Base-by-base conservation (phyloP, 441 rosid genomes). In the Theobroma grandiflorum region DNA sequence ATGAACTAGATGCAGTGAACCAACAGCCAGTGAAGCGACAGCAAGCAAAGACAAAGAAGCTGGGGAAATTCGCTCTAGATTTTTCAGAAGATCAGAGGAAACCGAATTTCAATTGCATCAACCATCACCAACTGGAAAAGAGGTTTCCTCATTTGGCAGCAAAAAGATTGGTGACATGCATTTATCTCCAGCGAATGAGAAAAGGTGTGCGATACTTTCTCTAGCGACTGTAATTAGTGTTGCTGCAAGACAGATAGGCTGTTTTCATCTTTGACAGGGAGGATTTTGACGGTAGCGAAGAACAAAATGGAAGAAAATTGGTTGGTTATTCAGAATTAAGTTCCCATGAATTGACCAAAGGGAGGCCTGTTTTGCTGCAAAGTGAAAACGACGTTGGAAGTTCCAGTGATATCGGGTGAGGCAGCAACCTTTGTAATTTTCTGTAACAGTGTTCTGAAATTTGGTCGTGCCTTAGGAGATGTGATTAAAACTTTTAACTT, bases 41-140 rank as follows among this genome's bases (percentile, higher is more conserved):
- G 63, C 72, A 75, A 68, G 8, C 74, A 85, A 85, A 67, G 78
- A 81, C 70, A 89, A 82, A 61, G 91, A 88, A 78, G 66, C 85
- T 16, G 89, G 86, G 84, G 75, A 53, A 33, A 74, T 82, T 47
- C 38, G 74, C 59, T 89, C 93, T 43, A 87, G 84, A 35, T 65
- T 78, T 78, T 89, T 85, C 70, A 82, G 76, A 74, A 89, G 82
- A 69, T 65, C 82, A 35, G 88, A 83, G 57, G 82, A 82, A 79
- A 57, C 78, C 47, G 84, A 69, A 77, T 75, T 82, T 72, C 75
- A 82, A 61, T 72, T 75, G 74, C 75, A 78, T 74, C 78, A 79
- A 26, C 85, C 85, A 73, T 68, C 89, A 77, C 61, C 78, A 75
- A 31, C 58, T 74, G 83, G 81, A 68, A 68, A 66, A 79, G 78